A percentile compares a stretch with the other conserved stretches of the same genome.
phyloP scores from a whole-genome alignment of 2,329 filamentous ascomycete species.

The Pezicula carpinea region DNA sequence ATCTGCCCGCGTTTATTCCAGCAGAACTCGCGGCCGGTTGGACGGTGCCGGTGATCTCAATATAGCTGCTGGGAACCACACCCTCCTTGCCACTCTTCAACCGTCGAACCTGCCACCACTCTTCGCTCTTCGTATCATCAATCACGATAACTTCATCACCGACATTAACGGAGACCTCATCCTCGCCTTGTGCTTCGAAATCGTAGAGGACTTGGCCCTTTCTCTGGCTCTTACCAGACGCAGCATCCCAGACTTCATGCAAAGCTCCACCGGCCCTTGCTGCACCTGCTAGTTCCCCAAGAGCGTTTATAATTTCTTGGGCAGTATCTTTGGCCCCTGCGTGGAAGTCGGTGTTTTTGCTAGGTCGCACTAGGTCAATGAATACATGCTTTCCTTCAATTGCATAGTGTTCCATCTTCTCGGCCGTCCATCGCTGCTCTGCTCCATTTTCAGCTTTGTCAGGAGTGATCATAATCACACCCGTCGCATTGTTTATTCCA shows the following conservation, averaged over 20 bases:
- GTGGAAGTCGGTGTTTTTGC: slow-evolving; percentile 94
- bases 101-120: slow-evolving; percentile 96
- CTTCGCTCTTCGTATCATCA: slow-evolving; percentile 87
- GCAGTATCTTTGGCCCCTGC: slow-evolving; percentile 96
- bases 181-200: slow-evolving; percentile 93
- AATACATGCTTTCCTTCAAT: slow-evolving; percentile 98
- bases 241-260: slow-evolving; percentile 79
- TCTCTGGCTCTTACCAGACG: slow-evolving; percentile 65
- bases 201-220: slow-evolving; percentile 88
- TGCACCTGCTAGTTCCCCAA: slow-evolving; percentile 86
- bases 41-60: slow-evolving; percentile 75
- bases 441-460: slow-evolving; percentile 79
- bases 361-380: slow-evolving; percentile 84
- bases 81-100: slow-evolving; percentile 91
- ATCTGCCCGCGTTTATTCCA: slow-evolving; percentile 56
- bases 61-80: slow-evolving; percentile 93
- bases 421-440: slow-evolving; percentile 87
- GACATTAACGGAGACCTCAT: slow-evolving; percentile 87
- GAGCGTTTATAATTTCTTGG: slow-evolving; percentile 80
- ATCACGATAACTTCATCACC: slow-evolving; percentile 89
- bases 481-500: slow-evolving; percentile 86
- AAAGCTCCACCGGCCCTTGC: slow-evolving; percentile 72
- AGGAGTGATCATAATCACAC: slow-evolving; percentile 84
- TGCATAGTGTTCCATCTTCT: slow-evolving; percentile 95
- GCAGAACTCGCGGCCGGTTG: slow-evolving; percentile 40